phyloP scores from a whole-genome alignment of 2,329 filamentous ascomycete genomes.

The Colletotrichum sp. region DNA sequence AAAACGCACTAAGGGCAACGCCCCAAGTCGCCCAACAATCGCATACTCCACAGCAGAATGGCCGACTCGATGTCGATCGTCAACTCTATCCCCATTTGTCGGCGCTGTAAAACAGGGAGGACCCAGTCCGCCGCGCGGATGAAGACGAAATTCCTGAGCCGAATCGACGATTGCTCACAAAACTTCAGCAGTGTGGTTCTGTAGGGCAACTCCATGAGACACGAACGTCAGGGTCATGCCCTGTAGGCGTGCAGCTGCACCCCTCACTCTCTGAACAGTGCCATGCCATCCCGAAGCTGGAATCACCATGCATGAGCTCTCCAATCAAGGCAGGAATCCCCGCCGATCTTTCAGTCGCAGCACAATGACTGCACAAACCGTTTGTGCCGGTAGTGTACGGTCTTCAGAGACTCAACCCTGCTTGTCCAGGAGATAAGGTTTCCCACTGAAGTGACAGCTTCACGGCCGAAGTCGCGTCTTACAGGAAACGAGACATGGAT shows the following conservation, averaged over 20 bases:
- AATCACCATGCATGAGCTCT: conserved; percentile 13
- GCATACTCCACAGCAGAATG: not conserved
- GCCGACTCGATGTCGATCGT: conserved; percentile 10
- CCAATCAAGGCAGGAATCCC: not conserved
- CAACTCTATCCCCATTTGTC: conserved; percentile 11
- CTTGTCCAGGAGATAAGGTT: conserved; percentile 18
- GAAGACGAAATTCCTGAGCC: not conserved
- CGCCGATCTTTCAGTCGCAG: not conserved
- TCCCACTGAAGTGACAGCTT: conserved; percentile 16
- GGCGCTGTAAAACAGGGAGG: not conserved
- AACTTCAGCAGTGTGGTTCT: conserved; percentile 3
- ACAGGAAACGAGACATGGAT: conserved; percentile 1
- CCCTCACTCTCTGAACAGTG: conserved; percentile 11
- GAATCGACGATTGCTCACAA: conserved; percentile 13
- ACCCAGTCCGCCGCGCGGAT: conserved; percentile 1
- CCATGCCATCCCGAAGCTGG: conserved; percentile 13
- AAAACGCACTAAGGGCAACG: conserved; percentile 7
- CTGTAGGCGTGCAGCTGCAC: conserved; percentile 9
- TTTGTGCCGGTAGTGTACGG: not conserved
- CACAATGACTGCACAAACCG: conserved; percentile 6
- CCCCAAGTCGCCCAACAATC: conserved; percentile 7
- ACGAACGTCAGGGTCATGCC: conserved; percentile 5
- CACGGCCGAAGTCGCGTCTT: not conserved
- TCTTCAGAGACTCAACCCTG: not conserved
- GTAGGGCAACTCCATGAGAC: conserved; percentile 13